A percentile compares a stretch with the other conserved stretches of the same genome.
Conservation (phyloP, 2,329 filamentous ascomycete genomes). For the Ascochyta lentis region DNA sequence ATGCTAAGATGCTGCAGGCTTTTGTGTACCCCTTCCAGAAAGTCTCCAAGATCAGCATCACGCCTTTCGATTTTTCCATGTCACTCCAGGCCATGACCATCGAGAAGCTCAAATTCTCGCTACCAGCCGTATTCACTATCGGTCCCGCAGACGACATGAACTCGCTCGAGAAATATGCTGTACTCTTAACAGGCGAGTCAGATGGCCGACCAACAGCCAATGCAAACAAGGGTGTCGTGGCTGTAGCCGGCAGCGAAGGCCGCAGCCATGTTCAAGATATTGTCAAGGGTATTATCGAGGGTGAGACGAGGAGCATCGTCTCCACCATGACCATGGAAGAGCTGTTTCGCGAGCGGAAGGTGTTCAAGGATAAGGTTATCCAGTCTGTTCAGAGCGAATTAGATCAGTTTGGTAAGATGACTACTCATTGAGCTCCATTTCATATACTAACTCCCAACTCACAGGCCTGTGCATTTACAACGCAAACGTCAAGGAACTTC, state of each 20-base stretch:
- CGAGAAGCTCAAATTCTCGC: slow-evolving; percentile 82
- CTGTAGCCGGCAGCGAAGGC: slow-evolving; percentile 50
- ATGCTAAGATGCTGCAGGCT: slow-evolving; percentile 27
- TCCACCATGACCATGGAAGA: slow-evolving; percentile 93
- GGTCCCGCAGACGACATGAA: slow-evolving; percentile 76
- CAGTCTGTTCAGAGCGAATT: slow-evolving; percentile 77
- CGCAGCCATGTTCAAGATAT: slow-evolving; percentile 80
- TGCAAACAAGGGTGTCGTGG: slow-evolving; percentile 45
- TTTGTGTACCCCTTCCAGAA: slow-evolving; percentile 50
- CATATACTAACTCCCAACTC: not conserved
- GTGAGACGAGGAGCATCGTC: slow-evolving; percentile 82
- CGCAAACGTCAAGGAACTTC: slow-evolving; percentile 84
- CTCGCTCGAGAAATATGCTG: slow-evolving; percentile 80
- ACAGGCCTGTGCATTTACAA: slow-evolving; percentile 57
- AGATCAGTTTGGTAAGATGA: slow-evolving; percentile 69
- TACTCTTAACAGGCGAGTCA: slow-evolving; percentile 72
- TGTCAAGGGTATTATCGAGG: slow-evolving; percentile 88
- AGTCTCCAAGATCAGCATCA: slow-evolving; percentile 61
- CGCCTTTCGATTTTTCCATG: slow-evolving; percentile 83
- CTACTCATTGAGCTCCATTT: not conserved
- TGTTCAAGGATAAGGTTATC: slow-evolving; percentile 74
- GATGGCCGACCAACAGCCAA: slow-evolving; percentile 52
- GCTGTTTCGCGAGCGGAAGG: slow-evolving; percentile 78
- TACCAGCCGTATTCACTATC: slow-evolving; percentile 86
- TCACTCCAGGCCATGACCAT: slow-evolving; percentile 86